Conservation (phyloP, 2,329 filamentous ascomycete species). For the Lecanicillium sp. region DNA sequence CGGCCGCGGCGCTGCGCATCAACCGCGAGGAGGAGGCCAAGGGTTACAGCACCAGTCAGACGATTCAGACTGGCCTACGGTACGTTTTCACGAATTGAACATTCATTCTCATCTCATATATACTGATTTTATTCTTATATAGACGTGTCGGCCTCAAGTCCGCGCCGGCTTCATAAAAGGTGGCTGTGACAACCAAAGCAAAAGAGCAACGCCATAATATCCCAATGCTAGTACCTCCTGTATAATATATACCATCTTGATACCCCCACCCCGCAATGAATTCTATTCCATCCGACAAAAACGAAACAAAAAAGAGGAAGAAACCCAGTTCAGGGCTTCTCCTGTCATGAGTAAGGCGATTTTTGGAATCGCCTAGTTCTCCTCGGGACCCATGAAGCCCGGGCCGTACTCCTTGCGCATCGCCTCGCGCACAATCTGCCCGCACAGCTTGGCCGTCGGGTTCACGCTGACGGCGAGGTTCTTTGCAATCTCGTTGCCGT, state of each 20-base stretch:
- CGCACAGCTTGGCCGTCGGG: constrained; percentile 63
- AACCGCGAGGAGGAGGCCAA: constrained; percentile 55
- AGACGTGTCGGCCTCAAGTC: constrained; percentile 27
- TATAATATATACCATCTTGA: constrained; percentile 8
- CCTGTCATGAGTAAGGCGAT: too few relatives aligned
- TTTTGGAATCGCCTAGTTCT: constrained; percentile 5
- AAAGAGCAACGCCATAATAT: constrained; percentile 8
- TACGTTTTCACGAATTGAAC: constrained; percentile 20
- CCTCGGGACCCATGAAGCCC: constrained; percentile 34
- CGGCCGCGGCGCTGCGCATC: constrained; percentile 51
- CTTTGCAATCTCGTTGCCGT: constrained; percentile 60
- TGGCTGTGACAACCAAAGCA: neutral
- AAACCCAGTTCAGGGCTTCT: neutral
- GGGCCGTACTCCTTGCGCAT: constrained; percentile 63
- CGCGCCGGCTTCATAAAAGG: constrained; percentile 9
- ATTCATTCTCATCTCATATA: constrained; percentile 1
- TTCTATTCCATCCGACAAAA: neutral
- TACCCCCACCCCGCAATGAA: constrained; percentile 2
- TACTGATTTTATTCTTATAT: neutral
- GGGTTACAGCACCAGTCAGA: constrained; percentile 46
- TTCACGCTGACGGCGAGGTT: constrained; percentile 59
- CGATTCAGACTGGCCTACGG: constrained; percentile 40
- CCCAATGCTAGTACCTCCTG: constrained; percentile 10
- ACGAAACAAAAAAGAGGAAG: neutral
- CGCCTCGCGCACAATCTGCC: constrained; percentile 61